These are phyloP conservation scores for Saccharomycopsis hybrid DNA, from an alignment of 1,139 yeast species.

Conservation along the genomic window DNA sequence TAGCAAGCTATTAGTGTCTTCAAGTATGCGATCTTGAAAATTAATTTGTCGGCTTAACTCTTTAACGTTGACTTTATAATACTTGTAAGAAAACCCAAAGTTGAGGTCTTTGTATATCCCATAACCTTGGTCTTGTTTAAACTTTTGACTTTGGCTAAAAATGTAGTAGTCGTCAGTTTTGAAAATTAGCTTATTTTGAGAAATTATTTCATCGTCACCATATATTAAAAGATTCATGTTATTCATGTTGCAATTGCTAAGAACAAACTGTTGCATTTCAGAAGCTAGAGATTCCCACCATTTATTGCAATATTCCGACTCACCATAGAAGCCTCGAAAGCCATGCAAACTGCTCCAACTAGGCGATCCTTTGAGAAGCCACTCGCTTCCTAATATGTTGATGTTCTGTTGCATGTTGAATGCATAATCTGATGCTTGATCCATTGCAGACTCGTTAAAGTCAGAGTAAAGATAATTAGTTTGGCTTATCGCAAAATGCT, in stretches of 20 bases:
- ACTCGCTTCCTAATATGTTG: conserved; percentile 28
- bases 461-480: conserved; percentile 39
- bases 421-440: conserved; percentile 39
- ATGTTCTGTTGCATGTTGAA: conserved; percentile 34
- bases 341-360: conserved; percentile 29
- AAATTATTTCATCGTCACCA: conserved; percentile 25
- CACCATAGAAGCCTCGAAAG: conserved; percentile 26
- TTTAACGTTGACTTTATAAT: conserved; percentile 23
- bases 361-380: conserved; percentile 37
- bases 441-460: conserved; percentile 32
- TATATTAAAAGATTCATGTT: conserved; percentile 32
- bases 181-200: not conserved
- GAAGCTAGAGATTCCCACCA: conserved; percentile 38
- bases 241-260: conserved; percentile 24
- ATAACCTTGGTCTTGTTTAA: conserved; percentile 5
- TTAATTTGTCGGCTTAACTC: not conserved
- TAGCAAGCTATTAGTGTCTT: not conserved
- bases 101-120: conserved; percentile 26
- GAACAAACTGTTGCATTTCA: conserved; percentile 31
- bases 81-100: conserved; percentile 34
- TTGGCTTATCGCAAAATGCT: conserved; percentile 39
- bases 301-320: conserved; percentile 24
- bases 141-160: not conserved
- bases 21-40: not conserved
- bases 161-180: not conserved